Evolutionary conservation across 148 eudicot genomes (phyloP).

Genomic region (Persicaria maculosa): DNA sequence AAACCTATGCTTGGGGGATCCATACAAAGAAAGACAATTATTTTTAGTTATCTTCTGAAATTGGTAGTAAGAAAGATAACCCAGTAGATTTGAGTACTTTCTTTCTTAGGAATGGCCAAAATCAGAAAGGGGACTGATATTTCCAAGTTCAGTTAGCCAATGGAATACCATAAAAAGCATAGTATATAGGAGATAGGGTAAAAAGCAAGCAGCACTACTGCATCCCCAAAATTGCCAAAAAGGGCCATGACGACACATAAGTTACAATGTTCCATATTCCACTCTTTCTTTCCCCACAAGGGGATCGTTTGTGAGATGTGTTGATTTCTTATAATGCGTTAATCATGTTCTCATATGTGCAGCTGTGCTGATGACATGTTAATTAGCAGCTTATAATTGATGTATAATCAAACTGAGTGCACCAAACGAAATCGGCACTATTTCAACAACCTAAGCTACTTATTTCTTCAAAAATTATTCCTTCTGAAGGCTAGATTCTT

Average conservation of each 20-base stretch:
- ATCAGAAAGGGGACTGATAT: not conserved
- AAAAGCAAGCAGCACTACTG: not conserved
- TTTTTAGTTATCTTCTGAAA: not conserved
- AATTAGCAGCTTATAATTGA: too few relatives aligned
- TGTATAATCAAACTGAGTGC: too few relatives aligned
- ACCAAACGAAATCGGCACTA: not conserved
- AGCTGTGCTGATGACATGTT: too few relatives aligned
- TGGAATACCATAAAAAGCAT: slow-evolving; percentile 2
- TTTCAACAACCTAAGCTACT: not conserved
- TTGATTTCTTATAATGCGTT: too few relatives aligned
- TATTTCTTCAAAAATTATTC: not conserved
- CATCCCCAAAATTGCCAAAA: not conserved
- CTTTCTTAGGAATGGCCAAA: not conserved
- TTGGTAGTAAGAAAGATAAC: not conserved
- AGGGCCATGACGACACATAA: not conserved
- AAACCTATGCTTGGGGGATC: too few relatives aligned
- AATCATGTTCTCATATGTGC: too few relatives aligned
- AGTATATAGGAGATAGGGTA: not conserved
- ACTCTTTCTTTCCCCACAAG: not conserved
- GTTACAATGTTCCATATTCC: not conserved
- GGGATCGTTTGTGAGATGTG: too few relatives aligned
- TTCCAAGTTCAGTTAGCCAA: slow-evolving; percentile 3
- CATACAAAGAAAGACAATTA: not conserved
- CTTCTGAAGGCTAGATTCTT: not conserved
- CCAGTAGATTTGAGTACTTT: not conserved